These are phyloP conservation scores for Chlamydomonas eustigma DNA, from an alignment of 139 green algal species.

Conservation along the genomic window DNA sequence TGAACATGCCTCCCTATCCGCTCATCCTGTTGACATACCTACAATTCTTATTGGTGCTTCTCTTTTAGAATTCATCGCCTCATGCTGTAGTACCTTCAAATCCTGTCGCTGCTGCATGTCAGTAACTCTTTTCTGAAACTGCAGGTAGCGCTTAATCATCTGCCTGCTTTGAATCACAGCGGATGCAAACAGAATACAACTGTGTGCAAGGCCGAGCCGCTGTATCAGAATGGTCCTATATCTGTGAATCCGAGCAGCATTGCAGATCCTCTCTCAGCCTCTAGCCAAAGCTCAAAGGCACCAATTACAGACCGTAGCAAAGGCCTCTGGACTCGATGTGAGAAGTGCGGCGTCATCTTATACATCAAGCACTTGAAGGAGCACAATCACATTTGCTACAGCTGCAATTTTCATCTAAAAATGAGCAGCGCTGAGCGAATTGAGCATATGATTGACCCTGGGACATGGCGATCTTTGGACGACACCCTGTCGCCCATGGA, in stretches of 20 bases:
- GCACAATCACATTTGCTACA: slow-evolving; percentile 75
- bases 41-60: too few relatives aligned
- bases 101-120: too few relatives aligned
- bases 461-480: slow-evolving; percentile 68
- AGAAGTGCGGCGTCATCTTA: slow-evolving; percentile 76
- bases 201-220: neutral
- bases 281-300: neutral
- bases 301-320: slow-evolving; percentile 19
- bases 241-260: neutral
- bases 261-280: neutral
- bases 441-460: slow-evolving; percentile 66
- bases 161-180: too few relatives aligned
- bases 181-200: too few relatives aligned
- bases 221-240: neutral
- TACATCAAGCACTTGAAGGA: slow-evolving; percentile 79
- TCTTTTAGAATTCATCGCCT: too few relatives aligned
- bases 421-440: slow-evolving; percentile 68
- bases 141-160: too few relatives aligned
- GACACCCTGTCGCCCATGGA: slow-evolving; percentile 67
- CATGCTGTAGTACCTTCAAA: too few relatives aligned
- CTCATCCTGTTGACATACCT: too few relatives aligned
- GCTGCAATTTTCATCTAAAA: slow-evolving; percentile 74
- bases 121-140: too few relatives aligned
- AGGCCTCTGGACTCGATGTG: slow-evolving; percentile 74
- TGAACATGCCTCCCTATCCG: too few relatives aligned